Percentiles rank a stretch among this genome's conserved stretches.
Conservation (phyloP, 306 rosid species). For the Alnus rubra region DNA sequence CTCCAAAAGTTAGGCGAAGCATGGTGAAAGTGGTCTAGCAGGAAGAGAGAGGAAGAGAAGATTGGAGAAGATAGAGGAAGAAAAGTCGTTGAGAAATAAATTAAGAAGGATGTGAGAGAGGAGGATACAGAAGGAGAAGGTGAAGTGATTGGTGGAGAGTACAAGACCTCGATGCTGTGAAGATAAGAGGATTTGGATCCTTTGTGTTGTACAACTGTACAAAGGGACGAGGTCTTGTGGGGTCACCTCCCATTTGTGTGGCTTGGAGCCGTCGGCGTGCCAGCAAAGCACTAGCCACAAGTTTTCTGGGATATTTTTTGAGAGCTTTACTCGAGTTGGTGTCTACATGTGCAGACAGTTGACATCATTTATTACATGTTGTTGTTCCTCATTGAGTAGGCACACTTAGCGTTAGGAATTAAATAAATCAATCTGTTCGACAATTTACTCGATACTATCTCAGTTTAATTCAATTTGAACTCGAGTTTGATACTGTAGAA, state of each 20-base stretch:
- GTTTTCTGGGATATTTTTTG: conserved; percentile 31
- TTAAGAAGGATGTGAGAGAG: neutral
- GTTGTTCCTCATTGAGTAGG: too few relatives aligned
- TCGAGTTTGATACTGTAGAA: too few relatives aligned
- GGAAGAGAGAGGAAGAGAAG: neutral
- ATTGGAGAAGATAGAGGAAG: neutral
- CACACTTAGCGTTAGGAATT: too few relatives aligned
- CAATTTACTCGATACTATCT: too few relatives aligned
- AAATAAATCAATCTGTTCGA: too few relatives aligned
- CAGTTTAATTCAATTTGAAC: too few relatives aligned
- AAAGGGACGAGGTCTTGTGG: conserved; percentile 5
- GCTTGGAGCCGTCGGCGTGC: conserved; percentile 22
- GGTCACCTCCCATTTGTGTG: conserved; percentile 38
- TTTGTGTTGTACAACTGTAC: neutral
- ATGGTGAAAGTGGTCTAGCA: neutral
- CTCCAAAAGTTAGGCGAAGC: neutral
- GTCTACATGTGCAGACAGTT: neutral
- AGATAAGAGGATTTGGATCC: conserved; percentile 45
- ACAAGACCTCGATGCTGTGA: conserved; percentile 9
- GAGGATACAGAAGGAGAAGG: conserved; percentile 13
- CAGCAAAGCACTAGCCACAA: conserved; percentile 12
- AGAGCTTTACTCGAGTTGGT: too few relatives aligned
- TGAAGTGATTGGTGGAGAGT: conserved; percentile 38
- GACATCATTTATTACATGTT: too few relatives aligned
- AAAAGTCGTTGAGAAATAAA: neutral